Conservation (phyloP, 2,329 filamentous ascomycete genomes). For the Microdochium bolleyi region DNA sequence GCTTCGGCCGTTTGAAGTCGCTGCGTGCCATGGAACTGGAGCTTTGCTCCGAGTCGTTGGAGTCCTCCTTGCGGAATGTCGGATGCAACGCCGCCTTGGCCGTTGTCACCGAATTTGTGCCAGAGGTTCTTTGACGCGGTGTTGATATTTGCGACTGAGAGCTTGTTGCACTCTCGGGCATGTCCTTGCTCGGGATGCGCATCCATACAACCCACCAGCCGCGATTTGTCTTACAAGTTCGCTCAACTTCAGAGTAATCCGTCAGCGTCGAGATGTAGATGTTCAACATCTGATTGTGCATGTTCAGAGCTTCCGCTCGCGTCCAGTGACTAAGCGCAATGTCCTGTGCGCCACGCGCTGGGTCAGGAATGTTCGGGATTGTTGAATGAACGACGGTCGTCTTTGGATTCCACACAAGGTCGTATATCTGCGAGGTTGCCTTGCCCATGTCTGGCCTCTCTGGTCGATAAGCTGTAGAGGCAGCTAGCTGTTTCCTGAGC, state of each 20-base stretch:
- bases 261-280: conserved; percentile 40
- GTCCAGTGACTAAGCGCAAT: conserved; percentile 34
- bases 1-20: conserved; percentile 5
- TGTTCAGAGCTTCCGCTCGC: conserved; percentile 54
- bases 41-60: conserved; percentile 7
- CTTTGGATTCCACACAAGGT: conserved; percentile 54
- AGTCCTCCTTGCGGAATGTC: conserved; percentile 4
- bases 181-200: conserved; percentile 32
- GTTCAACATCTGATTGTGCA: conserved; percentile 56
- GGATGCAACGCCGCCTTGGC: not conserved
- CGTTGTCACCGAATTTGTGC: not conserved
- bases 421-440: conserved; percentile 41
- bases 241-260: conserved; percentile 40
- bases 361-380: conserved; percentile 57
- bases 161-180: no score
- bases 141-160: not conserved
- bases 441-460: conserved; percentile 32
- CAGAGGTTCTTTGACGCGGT: not conserved
- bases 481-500: conserved; percentile 46
- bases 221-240: conserved; percentile 57
- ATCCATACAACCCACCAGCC: conserved; percentile 68
- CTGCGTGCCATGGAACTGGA: conserved; percentile 1
- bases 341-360: conserved; percentile 13
- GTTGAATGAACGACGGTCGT: conserved; percentile 52
- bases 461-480: conserved; percentile 49